Conservation (phyloP, 371 early-diverging fungal species). For the Mortierella sp. region DNA sequence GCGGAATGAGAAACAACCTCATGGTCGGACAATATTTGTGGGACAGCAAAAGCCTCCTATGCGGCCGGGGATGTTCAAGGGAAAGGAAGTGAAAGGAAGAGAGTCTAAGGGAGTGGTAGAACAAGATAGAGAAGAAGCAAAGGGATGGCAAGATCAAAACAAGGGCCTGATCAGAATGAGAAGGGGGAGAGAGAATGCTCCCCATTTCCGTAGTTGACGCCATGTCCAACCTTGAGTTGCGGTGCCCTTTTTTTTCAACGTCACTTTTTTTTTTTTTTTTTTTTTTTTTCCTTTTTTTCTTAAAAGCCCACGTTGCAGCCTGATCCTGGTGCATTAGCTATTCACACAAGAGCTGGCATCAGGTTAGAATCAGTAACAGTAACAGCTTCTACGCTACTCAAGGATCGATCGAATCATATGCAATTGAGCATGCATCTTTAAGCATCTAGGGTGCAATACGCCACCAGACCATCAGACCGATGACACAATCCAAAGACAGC, state of each 20-base stretch:
- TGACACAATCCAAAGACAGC: too few relatives aligned
- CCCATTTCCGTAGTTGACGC: background rate
- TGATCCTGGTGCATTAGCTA: background rate
- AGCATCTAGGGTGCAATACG: too few relatives aligned
- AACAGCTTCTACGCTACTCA: too few relatives aligned
- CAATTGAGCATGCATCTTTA: too few relatives aligned
- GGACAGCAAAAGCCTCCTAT: background rate
- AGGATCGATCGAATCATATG: too few relatives aligned
- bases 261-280: background rate
- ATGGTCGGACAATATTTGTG: conserved; percentile 18
- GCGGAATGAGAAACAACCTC: conserved; percentile 59
- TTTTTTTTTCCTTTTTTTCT: background rate
- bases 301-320: background rate
- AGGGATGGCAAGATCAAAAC: background rate
- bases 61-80: background rate
- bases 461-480: too few relatives aligned
- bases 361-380: too few relatives aligned
- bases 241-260: background rate
- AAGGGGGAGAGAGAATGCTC: background rate
- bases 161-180: background rate
- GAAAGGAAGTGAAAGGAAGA: background rate
- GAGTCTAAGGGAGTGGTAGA: background rate
- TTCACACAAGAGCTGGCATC: too few relatives aligned
- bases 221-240: too few relatives aligned
- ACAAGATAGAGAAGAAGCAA: background rate